Percentiles rank a stretch among this genome's conserved stretches.
phyloP scores from a whole-genome alignment of 2,329 filamentous ascomycete species.

The Lasiodiplodia citricola region DNA sequence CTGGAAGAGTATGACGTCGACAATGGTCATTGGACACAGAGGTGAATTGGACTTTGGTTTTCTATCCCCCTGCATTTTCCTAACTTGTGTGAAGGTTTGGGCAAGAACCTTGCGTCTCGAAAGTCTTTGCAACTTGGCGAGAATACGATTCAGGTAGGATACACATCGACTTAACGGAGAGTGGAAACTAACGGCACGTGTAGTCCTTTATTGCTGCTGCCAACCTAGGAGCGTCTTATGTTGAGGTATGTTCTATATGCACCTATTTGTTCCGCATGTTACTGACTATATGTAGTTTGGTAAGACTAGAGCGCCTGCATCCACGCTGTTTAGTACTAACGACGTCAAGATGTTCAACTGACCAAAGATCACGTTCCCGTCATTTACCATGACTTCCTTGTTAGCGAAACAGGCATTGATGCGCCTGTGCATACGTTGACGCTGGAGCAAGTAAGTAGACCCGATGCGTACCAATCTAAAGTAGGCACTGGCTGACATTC shows the following conservation, averaged over 20 bases:
- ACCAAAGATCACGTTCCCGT: conserved; percentile 99
- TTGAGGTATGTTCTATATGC: conserved; percentile 57
- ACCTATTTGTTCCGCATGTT: not conserved
- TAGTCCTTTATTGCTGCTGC: conserved; percentile 93
- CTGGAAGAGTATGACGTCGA: conserved; percentile 90
- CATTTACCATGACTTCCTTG: conserved; percentile 97
- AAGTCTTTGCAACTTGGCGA: conserved; percentile 93
- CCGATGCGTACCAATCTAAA: conserved; percentile 26
- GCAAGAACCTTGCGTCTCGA: conserved; percentile 85
- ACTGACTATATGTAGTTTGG: conserved; percentile 35
- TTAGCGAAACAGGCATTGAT: conserved; percentile 96
- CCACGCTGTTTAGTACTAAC: conserved; percentile 5
- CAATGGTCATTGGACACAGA: conserved; percentile 78
- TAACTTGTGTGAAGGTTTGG: conserved; percentile 69
- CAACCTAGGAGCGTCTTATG: conserved; percentile 80
- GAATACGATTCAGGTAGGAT: conserved; percentile 75
- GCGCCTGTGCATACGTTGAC: conserved; percentile 95
- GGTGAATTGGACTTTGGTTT: conserved; percentile 40
- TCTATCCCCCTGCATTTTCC: conserved; percentile 25
- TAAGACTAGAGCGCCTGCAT: conserved; percentile 25
- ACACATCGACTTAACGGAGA: not conserved
- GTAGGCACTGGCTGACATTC: not conserved
- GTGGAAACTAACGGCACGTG: conserved; percentile 28
- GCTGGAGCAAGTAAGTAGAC: conserved; percentile 68
- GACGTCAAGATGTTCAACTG: conserved; percentile 80